Evolutionary conservation across 2,329 filamentous ascomycete genomes (phyloP).

Genomic region (Neoarthrinium moseri): DNA sequence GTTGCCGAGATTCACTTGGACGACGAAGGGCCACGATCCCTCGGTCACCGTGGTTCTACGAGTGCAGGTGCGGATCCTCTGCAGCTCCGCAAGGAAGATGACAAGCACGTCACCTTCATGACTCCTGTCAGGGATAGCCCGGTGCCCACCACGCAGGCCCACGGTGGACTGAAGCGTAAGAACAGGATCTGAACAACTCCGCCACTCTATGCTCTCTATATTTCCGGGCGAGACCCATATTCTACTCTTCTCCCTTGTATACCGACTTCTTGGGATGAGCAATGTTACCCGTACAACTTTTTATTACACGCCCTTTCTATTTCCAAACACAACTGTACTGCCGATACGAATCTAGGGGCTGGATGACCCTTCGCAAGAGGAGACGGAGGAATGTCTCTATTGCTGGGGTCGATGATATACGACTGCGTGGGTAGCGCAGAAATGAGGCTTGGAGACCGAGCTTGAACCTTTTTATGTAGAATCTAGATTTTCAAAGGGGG

Average conservation of each 20-base stretch:
- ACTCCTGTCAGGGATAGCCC: slow-evolving; percentile 44
- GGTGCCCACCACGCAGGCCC: neutral
- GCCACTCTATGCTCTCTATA: neutral
- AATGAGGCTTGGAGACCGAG: neutral
- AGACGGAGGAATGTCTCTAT: neutral
- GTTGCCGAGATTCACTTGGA: slow-evolving; percentile 62
- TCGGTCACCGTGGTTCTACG: slow-evolving; percentile 39
- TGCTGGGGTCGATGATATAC: neutral
- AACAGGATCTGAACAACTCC: slow-evolving; percentile 1
- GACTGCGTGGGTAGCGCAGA: neutral
- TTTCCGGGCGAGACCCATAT: neutral
- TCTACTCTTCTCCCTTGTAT: neutral
- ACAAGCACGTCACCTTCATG: slow-evolving; percentile 56
- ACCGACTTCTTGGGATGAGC: neutral
- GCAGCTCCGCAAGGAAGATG: slow-evolving; percentile 52
- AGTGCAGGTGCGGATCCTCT: slow-evolving; percentile 35
- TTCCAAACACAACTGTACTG: neutral
- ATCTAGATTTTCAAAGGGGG: too few relatives aligned
- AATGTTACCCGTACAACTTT: slow-evolving; percentile 1
- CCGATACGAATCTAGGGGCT: neutral
- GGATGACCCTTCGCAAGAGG: neutral
- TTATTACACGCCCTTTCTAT: neutral
- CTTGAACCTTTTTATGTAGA: slow-evolving; percentile 1
- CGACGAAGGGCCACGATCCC: slow-evolving; percentile 45
- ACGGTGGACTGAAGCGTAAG: slow-evolving; percentile 2